phyloP scores from a whole-genome alignment of 2,329 filamentous ascomycete genomes.

The Plenodomus lindquistii region DNA sequence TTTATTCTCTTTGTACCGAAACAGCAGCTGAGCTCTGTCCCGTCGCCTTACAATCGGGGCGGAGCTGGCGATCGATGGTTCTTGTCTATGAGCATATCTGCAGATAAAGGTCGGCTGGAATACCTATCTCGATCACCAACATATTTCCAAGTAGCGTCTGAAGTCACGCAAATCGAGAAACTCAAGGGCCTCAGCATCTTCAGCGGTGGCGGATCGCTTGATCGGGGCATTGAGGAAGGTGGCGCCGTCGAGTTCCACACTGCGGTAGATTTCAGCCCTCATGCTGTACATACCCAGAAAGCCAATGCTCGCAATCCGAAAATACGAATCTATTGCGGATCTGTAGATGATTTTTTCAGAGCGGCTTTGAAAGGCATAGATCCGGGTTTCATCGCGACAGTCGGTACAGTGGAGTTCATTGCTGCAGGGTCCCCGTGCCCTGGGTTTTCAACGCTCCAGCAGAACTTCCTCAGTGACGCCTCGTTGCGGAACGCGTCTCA shows the following conservation, averaged over 20 bases:
- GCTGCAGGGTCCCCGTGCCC: slow-evolving; percentile 77
- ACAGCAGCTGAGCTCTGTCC: slow-evolving; percentile 44
- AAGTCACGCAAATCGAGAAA: slow-evolving; percentile 49
- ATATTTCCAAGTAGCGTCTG: slow-evolving; percentile 56
- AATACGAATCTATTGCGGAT: slow-evolving; percentile 67
- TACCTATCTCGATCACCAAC: slow-evolving; percentile 11
- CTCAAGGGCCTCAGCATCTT: slow-evolving; percentile 69
- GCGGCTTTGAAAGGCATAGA: slow-evolving; percentile 56
- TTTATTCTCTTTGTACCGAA: slow-evolving; percentile 59
- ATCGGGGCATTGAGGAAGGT: slow-evolving; percentile 74
- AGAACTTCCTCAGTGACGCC: slow-evolving; percentile 55
- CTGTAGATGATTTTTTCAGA: slow-evolving; percentile 69
- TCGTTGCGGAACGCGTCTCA: slow-evolving; percentile 75
- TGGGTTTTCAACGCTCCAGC: slow-evolving; percentile 68
- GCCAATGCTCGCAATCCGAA: slow-evolving; percentile 60
- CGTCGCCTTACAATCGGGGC: slow-evolving; percentile 65
- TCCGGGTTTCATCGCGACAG: slow-evolving; percentile 53
- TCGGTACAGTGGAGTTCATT: slow-evolving; percentile 70
- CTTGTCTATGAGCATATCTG: slow-evolving; percentile 50
- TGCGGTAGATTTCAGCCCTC: slow-evolving; percentile 67
- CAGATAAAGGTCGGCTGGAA: slow-evolving; percentile 7
- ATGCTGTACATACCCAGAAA: slow-evolving; percentile 72
- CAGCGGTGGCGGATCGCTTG: slow-evolving; percentile 77
- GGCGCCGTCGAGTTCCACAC: slow-evolving; percentile 67
- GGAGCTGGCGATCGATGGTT: slow-evolving; percentile 71